Base-by-base conservation (phyloP, 176 grass and related monocot genomes). In the Cenchrus americanus region DNA sequence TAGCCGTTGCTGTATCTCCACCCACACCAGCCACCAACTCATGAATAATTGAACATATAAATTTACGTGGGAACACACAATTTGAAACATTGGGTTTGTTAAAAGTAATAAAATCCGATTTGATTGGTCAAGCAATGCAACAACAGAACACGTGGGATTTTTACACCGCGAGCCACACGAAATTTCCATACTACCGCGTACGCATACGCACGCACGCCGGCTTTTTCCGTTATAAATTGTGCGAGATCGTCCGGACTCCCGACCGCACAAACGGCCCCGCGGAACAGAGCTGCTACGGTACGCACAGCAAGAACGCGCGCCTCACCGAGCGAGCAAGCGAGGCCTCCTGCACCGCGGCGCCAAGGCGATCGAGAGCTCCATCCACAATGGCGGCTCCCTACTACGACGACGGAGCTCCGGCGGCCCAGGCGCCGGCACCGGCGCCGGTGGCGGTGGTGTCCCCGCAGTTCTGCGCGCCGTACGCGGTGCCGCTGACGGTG, bases 401-500 rank as follows among this genome's bases (percentile, higher is more conserved):
- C 34, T 37, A 37, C 62, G 12, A 61, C 46, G 17, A 61, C 46
- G 53, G 57, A 24, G n/a, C 62, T 12, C 71, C 63, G 47, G 9
- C 47, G 3, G 34, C 34, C 34, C 0, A 61, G 21, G 43, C 46
- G 48, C 60, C 55, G 14, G 3, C 68, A 23, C 18, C 17, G 3
- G 55, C 24, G 21, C 60, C 74, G 59, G 71, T 90, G 73, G 43
- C 79, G 5, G 89, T 97, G 78, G 89, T 94, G 73, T 73, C 78
- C 6, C 82, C 12, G 7, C 85, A 90, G 79, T 92, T 92, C 84
- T 90, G 89, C 22, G 82, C 75, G 7, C 85, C 91, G 7, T 84
- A 94, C 83, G 74, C 70, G 62, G 89, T 97, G 70, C 79, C 69
- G 18, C 85, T 92, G 8, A 92, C 89, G 27, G 79, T 97, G 19